Evolutionary conservation across 257 asterid genomes (phyloP), one percentile per base, ranked within the genome.

Genomic region (Coffea canephora): DNA sequence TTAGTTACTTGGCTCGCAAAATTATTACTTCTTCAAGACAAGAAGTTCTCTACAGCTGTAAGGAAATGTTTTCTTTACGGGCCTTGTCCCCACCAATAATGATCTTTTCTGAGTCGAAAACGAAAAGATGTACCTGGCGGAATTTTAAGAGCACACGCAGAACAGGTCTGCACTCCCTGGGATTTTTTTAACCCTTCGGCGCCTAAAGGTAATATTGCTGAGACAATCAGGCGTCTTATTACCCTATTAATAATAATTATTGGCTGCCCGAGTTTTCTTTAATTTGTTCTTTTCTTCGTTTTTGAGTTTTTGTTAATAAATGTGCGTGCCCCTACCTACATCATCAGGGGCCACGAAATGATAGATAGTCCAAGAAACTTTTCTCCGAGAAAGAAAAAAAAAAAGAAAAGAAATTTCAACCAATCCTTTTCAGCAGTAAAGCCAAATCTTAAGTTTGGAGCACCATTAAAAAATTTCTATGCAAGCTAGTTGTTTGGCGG

Each of bases 31-130:
- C 7, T 55, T 19, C n/a, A 55, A 55, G 0, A 55, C n/a, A 55
- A 55, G 0, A 55, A 55, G n/a, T 55, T 55, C 18, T 55, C n/a
- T 55, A 31, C 31, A 31, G 31, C 31, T 31, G 31, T 31, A 31
- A 31, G 0, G 0, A 31, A 31, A 31, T 31, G 31, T 31, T 31
- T 31, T 31, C 31, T 34, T 62, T n/a, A n/a, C n/a, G n/a, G n/a
- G n/a, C n/a, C 48, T 67, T 67, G 71, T 31, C 71, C 46, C 71
- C n/a, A 67, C 71, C 71, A 67, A 67, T 25, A 7, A 64, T n/a
- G 31, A 31, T 31, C 31, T 2, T 64, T 64, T 13, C 13, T 2
- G 4, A 7, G 70, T 64, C 27, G 69, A 65, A 65, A 65, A 65
- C 31, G 31, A 31, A 31, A 31, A 31, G 31, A 31, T 31, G 41